Conservation (phyloP, 768 basidiomycete genomes). For the Rhodotorula toruloides region DNA sequence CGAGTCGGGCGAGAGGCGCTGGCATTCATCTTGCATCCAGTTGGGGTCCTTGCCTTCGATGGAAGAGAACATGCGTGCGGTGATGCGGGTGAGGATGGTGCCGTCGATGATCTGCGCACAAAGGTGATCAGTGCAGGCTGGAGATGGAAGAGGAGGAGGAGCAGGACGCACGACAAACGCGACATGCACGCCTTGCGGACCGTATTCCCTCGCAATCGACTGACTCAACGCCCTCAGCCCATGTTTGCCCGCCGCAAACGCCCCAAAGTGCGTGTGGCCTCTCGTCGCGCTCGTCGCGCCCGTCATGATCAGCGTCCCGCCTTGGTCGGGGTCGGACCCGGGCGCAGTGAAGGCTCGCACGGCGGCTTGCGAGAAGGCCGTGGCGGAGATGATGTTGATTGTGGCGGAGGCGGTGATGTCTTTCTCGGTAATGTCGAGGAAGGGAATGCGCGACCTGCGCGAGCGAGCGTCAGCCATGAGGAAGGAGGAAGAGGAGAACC, state of each 20-base stretch:
- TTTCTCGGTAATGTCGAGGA: slow-evolving; percentile 28
- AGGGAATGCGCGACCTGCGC: slow-evolving; percentile 30
- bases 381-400: slow-evolving; percentile 32
- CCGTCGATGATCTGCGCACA: slow-evolving; percentile 29
- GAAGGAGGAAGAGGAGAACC: neutral
- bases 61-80: slow-evolving; percentile 12
- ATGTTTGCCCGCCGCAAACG: slow-evolving; percentile 36
- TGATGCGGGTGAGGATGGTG: slow-evolving; percentile 30
- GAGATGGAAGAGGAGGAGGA: slow-evolving; percentile 21
- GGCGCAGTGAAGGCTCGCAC: slow-evolving; percentile 10
- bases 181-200: slow-evolving; percentile 45
- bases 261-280: slow-evolving; percentile 23
- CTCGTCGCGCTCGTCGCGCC: slow-evolving; percentile 33
- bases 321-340: neutral
- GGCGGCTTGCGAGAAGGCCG: slow-evolving; percentile 25
- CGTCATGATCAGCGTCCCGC: slow-evolving; percentile 34
- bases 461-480: neutral
- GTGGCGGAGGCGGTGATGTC: slow-evolving; percentile 19
- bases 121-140: no score
- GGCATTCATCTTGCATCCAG: slow-evolving; percentile 28
- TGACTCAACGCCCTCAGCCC: slow-evolving; percentile 28
- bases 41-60: slow-evolving; percentile 8
- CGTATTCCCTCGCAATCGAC: slow-evolving; percentile 46
- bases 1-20: slow-evolving; percentile 10
- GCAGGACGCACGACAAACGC: slow-evolving; percentile 41